These are phyloP conservation scores for Serendipita indica DNA, from an alignment of 768 basidiomycete genomes.

Conservation along the genomic window DNA sequence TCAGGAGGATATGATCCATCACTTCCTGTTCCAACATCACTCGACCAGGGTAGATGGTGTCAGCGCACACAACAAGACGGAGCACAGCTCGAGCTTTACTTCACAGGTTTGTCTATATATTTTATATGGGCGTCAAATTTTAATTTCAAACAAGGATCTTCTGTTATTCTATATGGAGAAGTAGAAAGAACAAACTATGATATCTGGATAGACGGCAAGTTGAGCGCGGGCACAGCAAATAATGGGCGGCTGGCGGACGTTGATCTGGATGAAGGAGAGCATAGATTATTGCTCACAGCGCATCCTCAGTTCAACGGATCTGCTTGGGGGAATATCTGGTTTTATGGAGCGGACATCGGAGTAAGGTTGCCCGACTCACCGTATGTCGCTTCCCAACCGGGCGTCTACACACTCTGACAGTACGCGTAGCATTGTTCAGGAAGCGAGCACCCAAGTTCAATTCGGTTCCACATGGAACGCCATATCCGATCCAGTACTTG, in stretches of 20 bases:
- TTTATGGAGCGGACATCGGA: constrained; percentile 5
- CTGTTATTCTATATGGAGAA: neutral
- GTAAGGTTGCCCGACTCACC: neutral
- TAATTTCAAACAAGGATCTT: neutral
- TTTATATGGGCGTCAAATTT: neutral
- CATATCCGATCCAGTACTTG: neutral
- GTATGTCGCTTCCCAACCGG: neutral
- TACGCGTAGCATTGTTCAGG: neutral
- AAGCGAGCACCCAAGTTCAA: neutral
- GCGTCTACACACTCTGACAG: neutral
- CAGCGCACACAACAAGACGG: neutral
- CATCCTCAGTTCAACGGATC: neutral
- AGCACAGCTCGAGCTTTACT: neutral
- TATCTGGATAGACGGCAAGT: neutral
- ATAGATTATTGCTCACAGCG: neutral
- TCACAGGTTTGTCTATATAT: neutral
- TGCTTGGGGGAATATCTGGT: neutral
- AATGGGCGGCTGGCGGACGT: neutral
- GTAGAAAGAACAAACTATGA: neutral
- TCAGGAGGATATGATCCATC: neutral
- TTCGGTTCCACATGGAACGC: neutral
- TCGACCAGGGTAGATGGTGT: neutral
- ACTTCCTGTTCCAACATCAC: neutral
- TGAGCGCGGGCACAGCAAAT: neutral
- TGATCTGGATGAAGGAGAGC: neutral